Evolutionary conservation across 257 asterid genomes (phyloP).

Genomic region (Penstemon eatonii): DNA sequence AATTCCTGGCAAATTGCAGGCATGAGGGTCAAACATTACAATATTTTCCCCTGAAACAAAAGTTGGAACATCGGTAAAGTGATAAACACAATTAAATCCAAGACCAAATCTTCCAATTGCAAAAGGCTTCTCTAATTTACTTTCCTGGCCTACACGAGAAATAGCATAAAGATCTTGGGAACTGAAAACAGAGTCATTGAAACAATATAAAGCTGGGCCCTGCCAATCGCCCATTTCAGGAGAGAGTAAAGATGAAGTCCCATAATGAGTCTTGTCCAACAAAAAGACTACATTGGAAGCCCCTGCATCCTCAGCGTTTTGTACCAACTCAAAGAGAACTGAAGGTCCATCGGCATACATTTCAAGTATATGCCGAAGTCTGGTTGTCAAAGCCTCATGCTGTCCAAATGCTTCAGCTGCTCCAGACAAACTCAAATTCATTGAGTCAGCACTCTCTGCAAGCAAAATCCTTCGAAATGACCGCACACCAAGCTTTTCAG

Average conservation of each 20-base stretch:
- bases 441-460: conserved; percentile 94
- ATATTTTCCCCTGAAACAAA: conserved; percentile 97
- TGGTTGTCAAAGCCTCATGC: conserved; percentile 93
- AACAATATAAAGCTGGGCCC: conserved; percentile 97
- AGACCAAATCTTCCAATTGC: conserved; percentile 98
- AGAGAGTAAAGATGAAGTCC: conserved; percentile 88
- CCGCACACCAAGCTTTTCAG: conserved; percentile 95
- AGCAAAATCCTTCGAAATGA: conserved; percentile 88
- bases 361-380: conserved; percentile 94
- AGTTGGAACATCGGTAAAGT: conserved; percentile 88
- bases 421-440: conserved; percentile 95
- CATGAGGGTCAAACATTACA: conserved; percentile 98
- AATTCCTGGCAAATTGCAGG: conserved; percentile 88
- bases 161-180: conserved; percentile 95
- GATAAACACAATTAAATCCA: conserved; percentile 92
- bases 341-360: conserved; percentile 99
- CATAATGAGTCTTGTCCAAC: conserved; percentile 91
- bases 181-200: conserved; percentile 90
- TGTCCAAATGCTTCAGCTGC: conserved; percentile 99
- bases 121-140: conserved; percentile 92
- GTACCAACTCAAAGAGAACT: conserved; percentile 90
- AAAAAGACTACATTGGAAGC: conserved; percentile 83
- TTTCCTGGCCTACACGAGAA: conserved; percentile 98
- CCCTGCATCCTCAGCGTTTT: conserved; percentile 97
- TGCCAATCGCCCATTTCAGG: conserved; percentile 99